phyloP scores from a whole-genome alignment of 306 rosid species.

The Ochetophila trinervis region DNA sequence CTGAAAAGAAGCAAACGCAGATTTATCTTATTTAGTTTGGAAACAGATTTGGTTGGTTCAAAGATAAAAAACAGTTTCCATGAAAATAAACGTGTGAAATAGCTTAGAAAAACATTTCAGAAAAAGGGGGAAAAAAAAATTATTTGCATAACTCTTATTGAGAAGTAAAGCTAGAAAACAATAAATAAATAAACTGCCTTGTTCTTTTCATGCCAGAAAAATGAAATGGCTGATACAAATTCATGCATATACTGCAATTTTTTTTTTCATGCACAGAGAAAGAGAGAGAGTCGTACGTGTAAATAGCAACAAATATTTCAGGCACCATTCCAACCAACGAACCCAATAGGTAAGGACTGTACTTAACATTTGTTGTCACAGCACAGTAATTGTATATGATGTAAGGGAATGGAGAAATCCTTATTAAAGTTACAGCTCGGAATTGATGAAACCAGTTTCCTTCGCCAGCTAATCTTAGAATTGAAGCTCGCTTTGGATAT shows the following conservation, averaged over 20 bases:
- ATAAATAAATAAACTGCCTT: too few species aligned
- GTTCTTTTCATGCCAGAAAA: too few species aligned
- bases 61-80: slow-evolving; percentile 1
- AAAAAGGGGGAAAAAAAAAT: neutral
- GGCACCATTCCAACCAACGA: slow-evolving; percentile 85
- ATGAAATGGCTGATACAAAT: too few species aligned
- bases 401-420: slow-evolving; percentile 95
- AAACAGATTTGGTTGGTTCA: neutral
- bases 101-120: neutral
- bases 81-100: neutral
- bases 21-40: neutral
- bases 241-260: too few species aligned
- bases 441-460: slow-evolving; percentile 91
- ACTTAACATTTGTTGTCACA: slow-evolving; percentile 80
- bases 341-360: slow-evolving; percentile 78
- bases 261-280: neutral
- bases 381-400: slow-evolving; percentile 83
- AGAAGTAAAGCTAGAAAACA: neutral
- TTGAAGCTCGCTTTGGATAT: slow-evolving; percentile 78
- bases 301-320: slow-evolving; percentile 68
- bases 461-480: slow-evolving; percentile 79
- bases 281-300: slow-evolving; percentile 65
- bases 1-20: slow-evolving; percentile 36
- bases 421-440: slow-evolving; percentile 73
- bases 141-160: too few species aligned